Base-by-base conservation (phyloP, 2,329 filamentous ascomycete genomes). In the Trichoderma endophyticum region DNA sequence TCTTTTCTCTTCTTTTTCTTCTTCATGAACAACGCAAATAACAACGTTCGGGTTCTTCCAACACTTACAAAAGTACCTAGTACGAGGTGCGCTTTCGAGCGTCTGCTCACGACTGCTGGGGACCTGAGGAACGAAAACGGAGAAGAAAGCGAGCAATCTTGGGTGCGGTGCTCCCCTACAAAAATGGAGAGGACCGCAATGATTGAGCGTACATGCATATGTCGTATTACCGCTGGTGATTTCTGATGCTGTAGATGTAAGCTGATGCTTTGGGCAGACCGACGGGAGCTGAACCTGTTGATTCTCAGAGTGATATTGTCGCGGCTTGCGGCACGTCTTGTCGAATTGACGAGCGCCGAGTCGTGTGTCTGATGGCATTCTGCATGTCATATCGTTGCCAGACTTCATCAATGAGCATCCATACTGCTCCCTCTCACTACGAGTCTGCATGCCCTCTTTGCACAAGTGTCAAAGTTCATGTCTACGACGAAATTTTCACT, bases 121-220 rank as follows among this genome's bases (percentile, higher is more conserved):
- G 82, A 78, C 80, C 79, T 77, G 81, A 82, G 84, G 80, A 82
- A 81, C 80, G 82, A 77, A 57, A 85, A 87, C 84, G 86, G 82
- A 87, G 86, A 87, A 79, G 74, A 84, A 85, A 81, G 77, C 84
- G 86, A 83, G 84, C 85, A 86, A 86, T 87, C 86, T 87, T 87
- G 86, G 86, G 86, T 87, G 86, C 86, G 86, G 84, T 87, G 86
- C 83, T 86, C 82, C 82, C 81, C 84, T 81, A 79, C 28, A n/a
- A 78, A 72, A 77, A 80, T 87, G 86, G 82, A 84, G 81, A 85
- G 86, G 86, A 87, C 83, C 85, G 86, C 86, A 87, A 87, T 87
- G 86, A 87, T 87, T 87, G 86, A 86, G 77, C 86, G 85, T 83
- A 87, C 86, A 87, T 86, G 68, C 59, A 74, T 62, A 34, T 64